A percentile compares a stretch with the other conserved stretches of the same genome.
phyloP scores from a whole-genome alignment of 179 eudicot genomes.

The Camellia oleifera region DNA sequence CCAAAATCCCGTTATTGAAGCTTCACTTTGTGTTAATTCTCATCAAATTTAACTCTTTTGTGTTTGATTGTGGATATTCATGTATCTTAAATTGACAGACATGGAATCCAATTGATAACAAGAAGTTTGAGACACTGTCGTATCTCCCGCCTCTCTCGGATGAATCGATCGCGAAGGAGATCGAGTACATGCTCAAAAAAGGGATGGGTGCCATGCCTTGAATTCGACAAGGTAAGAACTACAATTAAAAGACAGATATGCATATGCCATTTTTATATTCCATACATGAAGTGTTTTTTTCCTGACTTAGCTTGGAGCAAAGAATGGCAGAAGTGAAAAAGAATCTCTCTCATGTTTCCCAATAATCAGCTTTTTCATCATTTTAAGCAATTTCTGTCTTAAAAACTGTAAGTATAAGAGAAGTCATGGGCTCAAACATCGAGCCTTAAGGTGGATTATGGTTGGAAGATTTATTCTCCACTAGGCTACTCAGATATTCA shows the following conservation, averaged over 20 bases:
- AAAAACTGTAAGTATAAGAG: too few species aligned
- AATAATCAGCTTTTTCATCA: too few species aligned
- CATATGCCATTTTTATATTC: not conserved
- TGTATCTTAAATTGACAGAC: slow-evolving; percentile 21
- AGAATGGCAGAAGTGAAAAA: too few species aligned
- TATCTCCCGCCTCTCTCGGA: slow-evolving; percentile 65
- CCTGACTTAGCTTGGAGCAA: not conserved
- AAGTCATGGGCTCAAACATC: too few species aligned
- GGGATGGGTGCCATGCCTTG: slow-evolving; percentile 91
- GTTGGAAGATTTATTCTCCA: too few species aligned
- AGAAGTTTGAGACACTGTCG: slow-evolving; percentile 79
- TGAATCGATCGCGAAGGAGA: slow-evolving; percentile 48
- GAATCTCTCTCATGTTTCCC: too few species aligned
- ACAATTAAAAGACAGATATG: not conserved
- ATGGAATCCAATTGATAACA: slow-evolving; percentile 51
- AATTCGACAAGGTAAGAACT: slow-evolving; percentile 62
- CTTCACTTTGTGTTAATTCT: not conserved
- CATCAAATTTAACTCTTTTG: not conserved
- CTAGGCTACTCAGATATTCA: too few species aligned
- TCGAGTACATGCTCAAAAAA: slow-evolving; percentile 61
- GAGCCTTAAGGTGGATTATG: too few species aligned
- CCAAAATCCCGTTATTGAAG: too few species aligned
- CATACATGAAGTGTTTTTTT: too few species aligned
- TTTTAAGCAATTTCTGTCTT: too few species aligned
- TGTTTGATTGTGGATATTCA: not conserved